Evolutionary conservation across 108 stramenopile genomes (phyloP), one percentile per base, ranked within the genome.

Genomic region (Cyclotella cryptica): DNA sequence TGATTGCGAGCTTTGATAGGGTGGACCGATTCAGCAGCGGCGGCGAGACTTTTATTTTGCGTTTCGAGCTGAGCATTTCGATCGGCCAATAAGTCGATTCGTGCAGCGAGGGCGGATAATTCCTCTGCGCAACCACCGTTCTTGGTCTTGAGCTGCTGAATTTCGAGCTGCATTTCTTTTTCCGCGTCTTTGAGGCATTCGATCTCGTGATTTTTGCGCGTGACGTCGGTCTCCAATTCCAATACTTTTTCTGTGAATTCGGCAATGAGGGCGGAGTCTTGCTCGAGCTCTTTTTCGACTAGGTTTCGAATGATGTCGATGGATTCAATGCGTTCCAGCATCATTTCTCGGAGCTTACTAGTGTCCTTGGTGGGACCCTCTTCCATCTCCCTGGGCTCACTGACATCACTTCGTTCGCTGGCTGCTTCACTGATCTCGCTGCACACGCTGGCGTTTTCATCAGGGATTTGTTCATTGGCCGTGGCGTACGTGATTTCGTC

Each of bases 241-340:
- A 43, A 19, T 3, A 71, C 55, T 41, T 71, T 40, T 40, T 71
- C 55, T 3, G 69, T 57, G 55, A 71, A 58, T 40, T 58, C 69
- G 22, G 69, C 69, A 43, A 71, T 71, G 55, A 71, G 54, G 24
- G 54, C 19, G 39, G 39, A 51, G 55, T 71, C 55, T 42, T 71
- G 69, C 55, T 71, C 55, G 1, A 71, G 53, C 41, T 71, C 55
- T 3, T 71, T 57, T 10, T 42, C 18, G n/a, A 71, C 26, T 4
- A 71, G 40, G 17, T 6, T 58, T n/a, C 69, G 54, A 42, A 71
- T 71, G 35, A 11, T 27, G 42, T 55, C 42, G 15, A 71, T 71
- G 55, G 55, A 26, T 35, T 54, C 54, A 41, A 71, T 58, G 13
- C 69, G 69, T 39, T 71, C 22, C 5, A 58, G 40, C 69, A 71